Percentiles rank a stretch among this genome's conserved stretches.
Evolutionary conservation across 805 yeast genomes (phyloP).

Genomic region (Kodamaea sagamina): DNA sequence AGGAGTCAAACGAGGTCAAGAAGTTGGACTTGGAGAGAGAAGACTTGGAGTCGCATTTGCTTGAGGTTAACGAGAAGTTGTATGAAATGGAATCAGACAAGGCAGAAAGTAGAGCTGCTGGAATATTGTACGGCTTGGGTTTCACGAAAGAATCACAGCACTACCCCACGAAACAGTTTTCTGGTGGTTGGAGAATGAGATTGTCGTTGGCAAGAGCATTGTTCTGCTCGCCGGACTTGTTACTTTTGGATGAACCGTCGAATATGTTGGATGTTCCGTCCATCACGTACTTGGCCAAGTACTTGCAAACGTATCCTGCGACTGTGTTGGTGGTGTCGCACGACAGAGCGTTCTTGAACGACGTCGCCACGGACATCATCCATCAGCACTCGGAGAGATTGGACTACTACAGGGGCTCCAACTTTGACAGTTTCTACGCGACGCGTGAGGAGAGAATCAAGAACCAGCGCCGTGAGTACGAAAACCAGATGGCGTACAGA

Average conservation of each 20-base stretch:
- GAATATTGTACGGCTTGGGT: constrained; percentile 89
- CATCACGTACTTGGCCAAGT: constrained; percentile 87
- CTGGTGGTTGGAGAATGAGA: constrained; percentile 99
- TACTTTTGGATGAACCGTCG: constrained; percentile 96
- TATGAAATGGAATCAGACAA: constrained; percentile 95
- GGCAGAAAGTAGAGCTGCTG: constrained; percentile 96
- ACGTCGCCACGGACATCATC: constrained; percentile 96
- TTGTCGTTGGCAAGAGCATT: constrained; percentile 96
- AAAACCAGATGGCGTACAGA: constrained; percentile 94
- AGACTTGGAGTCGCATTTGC: constrained; percentile 76
- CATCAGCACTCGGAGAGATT: constrained; percentile 97
- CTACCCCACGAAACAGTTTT: constrained; percentile 82
- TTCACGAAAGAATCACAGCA: constrained; percentile 85
- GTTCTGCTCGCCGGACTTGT: constrained; percentile 93
- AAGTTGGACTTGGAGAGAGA: constrained; percentile 87
- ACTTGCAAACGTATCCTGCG: constrained; percentile 85
- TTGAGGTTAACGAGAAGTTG: constrained; percentile 78
- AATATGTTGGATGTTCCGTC: constrained; percentile 99
- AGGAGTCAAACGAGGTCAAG: constrained; percentile 69
- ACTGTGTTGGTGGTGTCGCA: constrained; percentile 96
- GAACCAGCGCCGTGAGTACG: constrained; percentile 92
- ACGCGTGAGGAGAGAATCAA: constrained; percentile 95
- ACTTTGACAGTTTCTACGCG: constrained; percentile 89
- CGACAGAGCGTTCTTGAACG: constrained; percentile 95
- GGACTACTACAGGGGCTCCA: constrained; percentile 92